These are phyloP conservation scores for Aspergillus incahuasiensis DNA, from an alignment of 495 filamentous ascomycete genomes.

Conservation along the genomic window DNA sequence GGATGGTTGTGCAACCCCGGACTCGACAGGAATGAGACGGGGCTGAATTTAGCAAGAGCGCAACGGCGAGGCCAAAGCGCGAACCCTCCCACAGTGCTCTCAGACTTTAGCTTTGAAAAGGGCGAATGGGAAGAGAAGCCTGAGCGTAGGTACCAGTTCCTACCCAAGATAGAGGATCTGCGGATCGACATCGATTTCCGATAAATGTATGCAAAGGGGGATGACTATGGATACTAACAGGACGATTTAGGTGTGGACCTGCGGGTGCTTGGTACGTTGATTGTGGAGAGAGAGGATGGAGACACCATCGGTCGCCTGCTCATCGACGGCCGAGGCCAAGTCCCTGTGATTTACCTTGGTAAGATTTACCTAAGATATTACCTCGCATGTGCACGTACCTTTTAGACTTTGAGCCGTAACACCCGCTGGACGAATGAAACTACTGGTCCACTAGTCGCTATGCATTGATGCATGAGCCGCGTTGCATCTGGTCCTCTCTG, in stretches of 20 bases:
- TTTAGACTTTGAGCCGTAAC: neutral
- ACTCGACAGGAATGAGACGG: neutral
- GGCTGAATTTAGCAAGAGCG: too few species aligned
- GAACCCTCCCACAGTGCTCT: neutral
- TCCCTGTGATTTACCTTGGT: neutral
- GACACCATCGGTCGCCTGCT: neutral
- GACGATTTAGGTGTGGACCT: too few species aligned
- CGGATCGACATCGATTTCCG: slow-evolving; percentile 17
- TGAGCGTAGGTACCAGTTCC: neutral
- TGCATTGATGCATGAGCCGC: slow-evolving; percentile 2
- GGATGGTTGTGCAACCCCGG: slow-evolving; percentile 1
- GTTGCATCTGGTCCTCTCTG: neutral
- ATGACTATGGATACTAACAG: neutral
- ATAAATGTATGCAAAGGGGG: slow-evolving; percentile 5
- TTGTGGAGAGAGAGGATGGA: neutral
- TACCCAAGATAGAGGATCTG: slow-evolving; percentile 1
- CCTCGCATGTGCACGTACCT: neutral
- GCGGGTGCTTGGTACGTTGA: neutral
- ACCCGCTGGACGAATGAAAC: neutral
- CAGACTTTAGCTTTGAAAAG: too few species aligned
- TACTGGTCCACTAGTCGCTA: neutral
- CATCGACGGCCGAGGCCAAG: neutral
- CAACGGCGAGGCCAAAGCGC: neutral
- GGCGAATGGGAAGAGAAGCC: neutral
- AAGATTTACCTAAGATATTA: neutral